A percentile compares a stretch with the other conserved stretches of the same genome.
Conservation (phyloP, 2,329 filamentous ascomycete genomes). For the Trichoderma koningii region DNA sequence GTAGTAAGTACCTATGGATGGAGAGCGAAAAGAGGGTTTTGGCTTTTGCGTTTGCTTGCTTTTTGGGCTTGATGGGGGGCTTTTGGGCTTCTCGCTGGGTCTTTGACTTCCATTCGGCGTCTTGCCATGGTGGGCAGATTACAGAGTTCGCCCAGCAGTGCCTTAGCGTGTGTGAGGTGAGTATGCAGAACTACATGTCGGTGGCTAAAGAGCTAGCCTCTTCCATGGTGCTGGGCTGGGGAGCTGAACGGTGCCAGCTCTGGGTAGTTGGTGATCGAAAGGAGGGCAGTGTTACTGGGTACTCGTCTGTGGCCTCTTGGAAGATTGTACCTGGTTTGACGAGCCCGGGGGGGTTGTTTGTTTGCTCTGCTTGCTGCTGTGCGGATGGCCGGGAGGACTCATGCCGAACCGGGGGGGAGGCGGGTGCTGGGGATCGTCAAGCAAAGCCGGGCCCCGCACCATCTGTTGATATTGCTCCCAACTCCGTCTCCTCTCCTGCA, state of each 20-base stretch:
- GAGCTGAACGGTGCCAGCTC: too few species aligned
- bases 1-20: background rate
- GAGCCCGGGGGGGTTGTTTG: background rate
- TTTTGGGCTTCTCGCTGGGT: slow-evolving; percentile 3
- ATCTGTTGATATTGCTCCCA: background rate
- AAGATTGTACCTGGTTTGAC: background rate
- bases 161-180: too few species aligned
- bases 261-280: too few species aligned
- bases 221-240: background rate
- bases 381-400: background rate
- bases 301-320: background rate
- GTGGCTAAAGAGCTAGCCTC: background rate
- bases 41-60: background rate
- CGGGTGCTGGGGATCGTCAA: background rate
- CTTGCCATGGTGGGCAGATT: slow-evolving; percentile 15
- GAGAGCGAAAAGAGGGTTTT: background rate
- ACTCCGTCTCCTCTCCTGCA: background rate
- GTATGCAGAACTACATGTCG: background rate
- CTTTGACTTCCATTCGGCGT: background rate
- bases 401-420: background rate
- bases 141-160: background rate
- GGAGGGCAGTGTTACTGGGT: too few species aligned
- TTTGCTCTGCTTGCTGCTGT: background rate
- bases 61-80: background rate
- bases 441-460: background rate